These are phyloP conservation scores for Plasmodium coatneyi DNA, from an alignment of 169 alveolate genomes.

Conservation along the genomic window DNA sequence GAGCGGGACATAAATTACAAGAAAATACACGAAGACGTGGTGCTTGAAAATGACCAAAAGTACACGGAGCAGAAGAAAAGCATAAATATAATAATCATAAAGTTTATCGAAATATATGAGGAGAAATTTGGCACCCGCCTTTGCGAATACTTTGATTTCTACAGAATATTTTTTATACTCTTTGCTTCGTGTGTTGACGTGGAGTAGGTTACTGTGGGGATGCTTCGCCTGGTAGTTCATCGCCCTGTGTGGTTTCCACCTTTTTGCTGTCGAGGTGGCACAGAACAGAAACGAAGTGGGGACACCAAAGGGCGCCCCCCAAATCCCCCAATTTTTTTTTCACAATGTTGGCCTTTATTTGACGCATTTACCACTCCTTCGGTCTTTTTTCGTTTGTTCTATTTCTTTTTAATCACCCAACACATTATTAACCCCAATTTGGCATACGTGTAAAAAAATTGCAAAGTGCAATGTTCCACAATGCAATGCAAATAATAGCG, in stretches of 20 bases:
- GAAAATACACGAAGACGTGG: constrained; percentile 23
- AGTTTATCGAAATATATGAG: constrained; percentile 61
- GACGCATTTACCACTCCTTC: background rate
- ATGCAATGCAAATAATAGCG: background rate
- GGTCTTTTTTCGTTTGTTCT: background rate
- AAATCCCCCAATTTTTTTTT: background rate
- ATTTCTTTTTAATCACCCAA: background rate
- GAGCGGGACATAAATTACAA: constrained; percentile 35
- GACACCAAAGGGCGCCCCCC: background rate
- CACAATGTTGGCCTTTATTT: background rate
- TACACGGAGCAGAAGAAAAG: constrained; percentile 24
- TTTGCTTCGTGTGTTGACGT: constrained; percentile 58
- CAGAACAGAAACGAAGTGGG: background rate
- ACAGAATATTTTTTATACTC: constrained; percentile 62
- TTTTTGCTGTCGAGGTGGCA: background rate
- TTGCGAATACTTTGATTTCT: constrained; percentile 64
- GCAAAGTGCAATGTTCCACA: background rate
- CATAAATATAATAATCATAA: constrained; percentile 57
- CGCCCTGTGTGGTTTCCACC: background rate
- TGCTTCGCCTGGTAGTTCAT: background rate
- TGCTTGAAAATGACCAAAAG: constrained; percentile 43
- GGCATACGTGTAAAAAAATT: background rate
- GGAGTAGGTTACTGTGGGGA: background rate
- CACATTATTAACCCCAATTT: background rate
- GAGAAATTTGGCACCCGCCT: constrained; percentile 51